These are phyloP conservation scores for Auricularia cornea DNA, from an alignment of 768 basidiomycete genomes.

Conservation along the genomic window DNA sequence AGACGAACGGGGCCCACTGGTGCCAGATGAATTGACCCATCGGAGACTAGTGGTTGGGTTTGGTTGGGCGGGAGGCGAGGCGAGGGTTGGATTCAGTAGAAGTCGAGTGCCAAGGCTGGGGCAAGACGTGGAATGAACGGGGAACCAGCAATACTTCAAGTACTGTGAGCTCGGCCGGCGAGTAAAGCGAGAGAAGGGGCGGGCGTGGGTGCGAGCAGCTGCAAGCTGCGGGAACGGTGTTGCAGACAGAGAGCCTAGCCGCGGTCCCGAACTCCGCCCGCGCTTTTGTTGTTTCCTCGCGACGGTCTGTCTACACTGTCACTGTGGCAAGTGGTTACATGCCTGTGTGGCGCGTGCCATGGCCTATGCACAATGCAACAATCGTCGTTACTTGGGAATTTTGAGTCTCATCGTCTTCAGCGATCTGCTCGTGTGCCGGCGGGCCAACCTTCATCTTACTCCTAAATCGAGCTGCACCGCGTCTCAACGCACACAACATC, in stretches of 20 bases:
- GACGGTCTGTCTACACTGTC: too few relatives aligned
- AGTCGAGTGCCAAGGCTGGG: background rate
- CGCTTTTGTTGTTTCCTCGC: too few relatives aligned
- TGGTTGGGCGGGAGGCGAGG: background rate
- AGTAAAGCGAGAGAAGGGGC: background rate
- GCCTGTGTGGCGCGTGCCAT: too few relatives aligned
- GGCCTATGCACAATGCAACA: too few relatives aligned
- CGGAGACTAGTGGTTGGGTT: slow-evolving; percentile 12
- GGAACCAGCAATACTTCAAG: background rate
- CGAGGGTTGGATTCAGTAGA: background rate
- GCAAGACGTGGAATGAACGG: background rate
- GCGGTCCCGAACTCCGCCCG: too few relatives aligned
- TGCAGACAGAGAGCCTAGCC: background rate
- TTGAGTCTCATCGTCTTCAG: too few relatives aligned
- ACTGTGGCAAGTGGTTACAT: too few relatives aligned
- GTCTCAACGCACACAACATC: too few relatives aligned
- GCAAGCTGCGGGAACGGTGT: background rate
- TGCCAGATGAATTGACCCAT: slow-evolving; percentile 86
- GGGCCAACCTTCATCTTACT: too few relatives aligned
- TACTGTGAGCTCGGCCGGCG: background rate
- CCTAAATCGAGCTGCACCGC: too few relatives aligned
- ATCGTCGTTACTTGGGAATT: too few relatives aligned
- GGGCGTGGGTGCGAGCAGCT: background rate
- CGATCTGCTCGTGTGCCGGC: too few relatives aligned
- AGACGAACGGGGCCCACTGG: slow-evolving; percentile 59